These are phyloP conservation scores for Candida suzukii DNA, from an alignment of 805 yeast species.

Conservation along the genomic window DNA sequence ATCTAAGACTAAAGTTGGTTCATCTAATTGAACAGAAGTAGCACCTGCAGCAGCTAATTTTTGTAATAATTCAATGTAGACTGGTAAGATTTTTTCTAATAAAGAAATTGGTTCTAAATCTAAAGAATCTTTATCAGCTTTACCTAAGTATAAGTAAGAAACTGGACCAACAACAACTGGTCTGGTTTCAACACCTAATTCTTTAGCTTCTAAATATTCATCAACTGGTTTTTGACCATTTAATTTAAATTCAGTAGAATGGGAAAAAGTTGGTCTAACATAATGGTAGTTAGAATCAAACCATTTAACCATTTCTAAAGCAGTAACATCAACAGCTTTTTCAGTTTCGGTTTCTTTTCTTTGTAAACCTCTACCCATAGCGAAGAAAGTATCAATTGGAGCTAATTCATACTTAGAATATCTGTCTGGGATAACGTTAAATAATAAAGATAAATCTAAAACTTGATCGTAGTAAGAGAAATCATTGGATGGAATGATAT, in stretches of 20 bases:
- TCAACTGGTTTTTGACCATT: conserved; percentile 95
- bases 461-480: conserved; percentile 98
- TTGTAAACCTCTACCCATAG: conserved; percentile 99
- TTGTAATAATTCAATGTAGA: conserved; percentile 80
- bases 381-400: conserved; percentile 87
- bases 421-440: conserved; percentile 96
- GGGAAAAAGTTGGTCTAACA: conserved; percentile 98
- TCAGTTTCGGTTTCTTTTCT: conserved; percentile 84
- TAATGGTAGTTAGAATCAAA: conserved; percentile 99
- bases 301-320: conserved; percentile 99
- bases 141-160: conserved; percentile 90
- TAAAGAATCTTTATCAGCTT: conserved; percentile 95
- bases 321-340: conserved; percentile 95
- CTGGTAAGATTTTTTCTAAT: conserved; percentile 85
- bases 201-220: conserved; percentile 97
- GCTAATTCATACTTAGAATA: conserved; percentile 87
- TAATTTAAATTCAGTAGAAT: conserved; percentile 92
- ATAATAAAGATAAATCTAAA: conserved; percentile 82
- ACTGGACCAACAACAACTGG: conserved; percentile 97
- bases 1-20: conserved; percentile 94
- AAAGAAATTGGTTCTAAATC: conserved; percentile 91
- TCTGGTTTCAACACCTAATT: conserved; percentile 91
- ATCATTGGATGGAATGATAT: conserved; percentile 94
- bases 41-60: conserved; percentile 95
- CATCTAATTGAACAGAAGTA: conserved; percentile 90